Percentiles rank a stretch among this genome's conserved stretches.
phyloP scores from a whole-genome alignment of 371 early-diverging fungal species.

The Lichtheimia ornata region DNA sequence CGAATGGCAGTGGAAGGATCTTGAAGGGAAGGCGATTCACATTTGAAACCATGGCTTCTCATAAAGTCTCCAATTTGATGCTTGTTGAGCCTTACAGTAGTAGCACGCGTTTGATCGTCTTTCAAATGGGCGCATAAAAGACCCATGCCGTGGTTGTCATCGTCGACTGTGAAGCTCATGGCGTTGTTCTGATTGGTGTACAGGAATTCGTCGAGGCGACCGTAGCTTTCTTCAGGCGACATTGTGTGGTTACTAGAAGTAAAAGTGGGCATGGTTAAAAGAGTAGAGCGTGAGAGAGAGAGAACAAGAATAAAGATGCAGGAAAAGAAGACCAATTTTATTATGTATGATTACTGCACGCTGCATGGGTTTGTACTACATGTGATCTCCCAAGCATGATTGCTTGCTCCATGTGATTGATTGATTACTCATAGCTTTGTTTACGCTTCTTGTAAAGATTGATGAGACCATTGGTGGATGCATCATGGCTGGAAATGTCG shows the following conservation, averaged over 20 bases:
- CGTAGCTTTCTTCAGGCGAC: slow-evolving; percentile 18
- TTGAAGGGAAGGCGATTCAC: slow-evolving; percentile 4
- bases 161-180: slow-evolving; percentile 18
- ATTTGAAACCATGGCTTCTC: slow-evolving; percentile 20
- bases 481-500: slow-evolving; percentile 77
- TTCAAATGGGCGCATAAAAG: slow-evolving; percentile 15
- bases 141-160: slow-evolving; percentile 28
- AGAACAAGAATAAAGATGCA: no score
- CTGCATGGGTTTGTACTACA: no score
- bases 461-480: slow-evolving; percentile 91
- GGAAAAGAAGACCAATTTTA: no score
- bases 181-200: slow-evolving; percentile 8
- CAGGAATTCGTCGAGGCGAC: slow-evolving; percentile 19
- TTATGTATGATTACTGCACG: no score
- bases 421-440: slow-evolving; percentile 3
- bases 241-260: slow-evolving; percentile 5
- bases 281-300: no score
- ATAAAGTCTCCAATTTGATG: slow-evolving; percentile 20
- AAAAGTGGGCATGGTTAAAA: slow-evolving; percentile 3
- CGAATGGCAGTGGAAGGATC: slow-evolving; percentile 12
- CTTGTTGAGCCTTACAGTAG: slow-evolving; percentile 14
- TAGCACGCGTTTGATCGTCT: slow-evolving; percentile 12
- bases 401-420: no score
- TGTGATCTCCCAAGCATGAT: no score
- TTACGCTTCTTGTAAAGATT: slow-evolving; percentile 77